These are phyloP conservation scores for Trametes gibbosa DNA, from an alignment of 768 basidiomycete genomes.

Conservation along the genomic window DNA sequence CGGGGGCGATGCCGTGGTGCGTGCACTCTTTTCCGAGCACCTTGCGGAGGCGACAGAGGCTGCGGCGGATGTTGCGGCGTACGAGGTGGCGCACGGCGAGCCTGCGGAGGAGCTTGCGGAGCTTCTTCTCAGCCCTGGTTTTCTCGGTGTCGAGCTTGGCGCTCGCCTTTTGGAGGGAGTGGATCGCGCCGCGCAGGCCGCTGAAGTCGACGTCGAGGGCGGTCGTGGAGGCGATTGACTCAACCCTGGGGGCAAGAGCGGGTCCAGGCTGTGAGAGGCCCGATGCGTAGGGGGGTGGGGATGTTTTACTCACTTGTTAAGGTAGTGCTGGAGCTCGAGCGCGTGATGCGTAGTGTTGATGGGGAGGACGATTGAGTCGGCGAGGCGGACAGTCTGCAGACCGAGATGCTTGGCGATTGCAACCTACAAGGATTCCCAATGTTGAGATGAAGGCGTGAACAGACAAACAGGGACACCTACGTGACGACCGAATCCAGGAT, in stretches of 20 bases:
- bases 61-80: conserved; percentile 40
- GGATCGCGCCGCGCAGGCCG: conserved; percentile 45
- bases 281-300: conserved; percentile 4
- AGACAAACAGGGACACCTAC: conserved; percentile 29
- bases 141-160: conserved; percentile 59
- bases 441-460: neutral
- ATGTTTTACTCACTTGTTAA: conserved; percentile 44
- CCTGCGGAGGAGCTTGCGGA: conserved; percentile 45
- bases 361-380: conserved; percentile 55
- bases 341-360: conserved; percentile 71
- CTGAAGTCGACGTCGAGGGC: conserved; percentile 36
- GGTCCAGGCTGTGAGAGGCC: neutral
- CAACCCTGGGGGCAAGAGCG: conserved; percentile 26
- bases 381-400: conserved; percentile 50
- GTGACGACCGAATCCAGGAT: conserved; percentile 60
- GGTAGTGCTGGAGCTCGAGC: conserved; percentile 49
- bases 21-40: conserved; percentile 39
- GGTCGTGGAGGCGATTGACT: conserved; percentile 20
- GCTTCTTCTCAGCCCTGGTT: conserved; percentile 47
- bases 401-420: conserved; percentile 60
- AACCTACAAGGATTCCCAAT: conserved; percentile 32
- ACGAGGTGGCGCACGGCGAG: conserved; percentile 30
- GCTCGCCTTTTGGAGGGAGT: conserved; percentile 49
- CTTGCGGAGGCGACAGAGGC: conserved; percentile 37
- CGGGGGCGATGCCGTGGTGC: neutral